Evolutionary conservation across 192 early-diverging fungal species (phyloP).

Genomic region (Entomortierella beljakovae): DNA sequence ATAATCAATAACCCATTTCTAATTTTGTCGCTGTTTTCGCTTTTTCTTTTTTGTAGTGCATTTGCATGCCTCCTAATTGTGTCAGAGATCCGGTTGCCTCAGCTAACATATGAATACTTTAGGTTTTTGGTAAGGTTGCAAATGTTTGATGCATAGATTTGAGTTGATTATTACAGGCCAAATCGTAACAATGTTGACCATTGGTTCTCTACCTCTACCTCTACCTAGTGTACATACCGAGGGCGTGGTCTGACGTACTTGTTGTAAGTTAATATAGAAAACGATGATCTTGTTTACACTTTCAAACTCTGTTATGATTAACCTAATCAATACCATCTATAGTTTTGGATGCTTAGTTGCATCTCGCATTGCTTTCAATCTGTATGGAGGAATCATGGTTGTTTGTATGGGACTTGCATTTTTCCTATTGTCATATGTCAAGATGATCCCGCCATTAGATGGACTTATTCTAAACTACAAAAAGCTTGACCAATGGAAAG

Average conservation of each 20-base stretch:
- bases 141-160: neutral
- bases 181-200: neutral
- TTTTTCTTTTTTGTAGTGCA: constrained; percentile 6
- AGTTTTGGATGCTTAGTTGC: constrained; percentile 49
- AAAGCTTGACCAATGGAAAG: constrained; percentile 44
- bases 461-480: constrained; percentile 44
- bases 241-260: constrained; percentile 41
- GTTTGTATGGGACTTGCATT: constrained; percentile 48
- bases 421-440: constrained; percentile 47
- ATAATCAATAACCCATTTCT: constrained; percentile 1
- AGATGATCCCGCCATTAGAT: constrained; percentile 39
- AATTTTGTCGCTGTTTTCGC: neutral
- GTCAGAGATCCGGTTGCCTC: constrained; percentile 46
- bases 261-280: constrained; percentile 13
- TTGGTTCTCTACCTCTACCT: neutral
- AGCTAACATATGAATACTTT: constrained; percentile 45
- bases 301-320: too few relatives aligned
- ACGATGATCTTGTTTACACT: too few relatives aligned
- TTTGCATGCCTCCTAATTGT: constrained; percentile 37
- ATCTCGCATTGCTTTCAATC: constrained; percentile 38
- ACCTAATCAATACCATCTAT: too few relatives aligned
- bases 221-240: constrained; percentile 42
- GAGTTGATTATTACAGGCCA: neutral
- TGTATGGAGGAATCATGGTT: constrained; percentile 46
- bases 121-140: constrained; percentile 27